Conservation (phyloP, 2,329 filamentous ascomycete genomes). For the Claviceps cyperi region DNA sequence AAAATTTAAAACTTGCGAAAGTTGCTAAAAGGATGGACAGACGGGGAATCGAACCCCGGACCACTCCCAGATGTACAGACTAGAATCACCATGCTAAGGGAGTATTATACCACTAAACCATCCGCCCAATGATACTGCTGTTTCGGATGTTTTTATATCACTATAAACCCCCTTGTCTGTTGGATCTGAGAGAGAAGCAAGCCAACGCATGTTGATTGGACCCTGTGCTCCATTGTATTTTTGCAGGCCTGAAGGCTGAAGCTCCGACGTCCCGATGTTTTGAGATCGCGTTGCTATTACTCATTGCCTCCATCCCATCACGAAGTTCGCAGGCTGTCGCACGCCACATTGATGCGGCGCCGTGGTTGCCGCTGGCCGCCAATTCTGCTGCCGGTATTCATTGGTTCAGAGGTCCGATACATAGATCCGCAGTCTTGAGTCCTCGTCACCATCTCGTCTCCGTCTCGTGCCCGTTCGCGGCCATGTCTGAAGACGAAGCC, state of each 20-base stretch:
- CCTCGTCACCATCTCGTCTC: neutral
- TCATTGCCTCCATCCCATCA: neutral
- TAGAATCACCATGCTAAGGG: constrained; percentile 7
- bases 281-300: too few species aligned
- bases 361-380: constrained; percentile 4
- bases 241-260: too few species aligned
- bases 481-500: constrained; percentile 26
- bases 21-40: constrained; percentile 7
- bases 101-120: constrained; percentile 8
- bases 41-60: constrained; percentile 12
- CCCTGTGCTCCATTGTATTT: neutral
- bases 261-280: too few species aligned
- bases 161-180: too few species aligned
- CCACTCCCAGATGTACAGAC: constrained; percentile 10
- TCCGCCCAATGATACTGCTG: constrained; percentile 3
- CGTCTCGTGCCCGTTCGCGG: neutral
- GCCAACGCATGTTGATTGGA: constrained; percentile 4
- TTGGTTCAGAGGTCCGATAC: neutral
- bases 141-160: too few species aligned
- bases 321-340: constrained; percentile 3
- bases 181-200: too few species aligned
- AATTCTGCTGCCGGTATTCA: neutral
- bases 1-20: fast-evolving
- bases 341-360: constrained; percentile 4
- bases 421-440: neutral